These are phyloP conservation scores for Themeda triandra DNA, from an alignment of 176 grass and related monocot genomes.

Conservation along the genomic window DNA sequence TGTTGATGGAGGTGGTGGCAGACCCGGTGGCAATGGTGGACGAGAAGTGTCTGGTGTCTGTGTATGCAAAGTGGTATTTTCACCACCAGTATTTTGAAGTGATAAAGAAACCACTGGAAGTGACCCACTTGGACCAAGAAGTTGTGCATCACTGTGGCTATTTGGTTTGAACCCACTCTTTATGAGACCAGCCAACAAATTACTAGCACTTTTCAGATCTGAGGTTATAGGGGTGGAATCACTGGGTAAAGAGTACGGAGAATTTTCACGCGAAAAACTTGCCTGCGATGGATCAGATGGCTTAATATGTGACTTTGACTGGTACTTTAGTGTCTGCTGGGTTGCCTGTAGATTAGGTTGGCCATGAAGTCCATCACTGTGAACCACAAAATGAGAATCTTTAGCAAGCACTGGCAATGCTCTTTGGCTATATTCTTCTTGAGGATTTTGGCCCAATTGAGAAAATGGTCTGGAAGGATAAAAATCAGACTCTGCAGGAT, in stretches of 20 bases:
- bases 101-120: too few species aligned
- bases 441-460: conserved; percentile 36
- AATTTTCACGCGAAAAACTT: conserved; percentile 32
- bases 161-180: conserved; percentile 61
- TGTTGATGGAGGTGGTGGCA: conserved; percentile 44
- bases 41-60: conserved; percentile 29
- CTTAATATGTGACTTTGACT: conserved; percentile 27
- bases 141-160: conserved; percentile 19
- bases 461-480: conserved; percentile 39
- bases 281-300: conserved; percentile 29
- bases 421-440: conserved; percentile 38
- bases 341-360: conserved; percentile 7
- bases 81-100: conserved; percentile 29
- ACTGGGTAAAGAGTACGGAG: conserved; percentile 24
- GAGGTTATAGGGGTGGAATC: conserved; percentile 26
- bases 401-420: background rate
- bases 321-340: conserved; percentile 46
- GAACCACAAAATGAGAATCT: conserved; percentile 30
- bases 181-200: conserved; percentile 64
- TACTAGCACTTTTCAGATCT: conserved; percentile 39
- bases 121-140: conserved; percentile 50
- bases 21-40: conserved; percentile 72
- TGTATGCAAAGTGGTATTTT: conserved; percentile 13
- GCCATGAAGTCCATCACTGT: conserved; percentile 28
- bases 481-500: conserved; percentile 45